Conservation (phyloP, 768 basidiomycete species). For the Hortiboletus campestris region DNA sequence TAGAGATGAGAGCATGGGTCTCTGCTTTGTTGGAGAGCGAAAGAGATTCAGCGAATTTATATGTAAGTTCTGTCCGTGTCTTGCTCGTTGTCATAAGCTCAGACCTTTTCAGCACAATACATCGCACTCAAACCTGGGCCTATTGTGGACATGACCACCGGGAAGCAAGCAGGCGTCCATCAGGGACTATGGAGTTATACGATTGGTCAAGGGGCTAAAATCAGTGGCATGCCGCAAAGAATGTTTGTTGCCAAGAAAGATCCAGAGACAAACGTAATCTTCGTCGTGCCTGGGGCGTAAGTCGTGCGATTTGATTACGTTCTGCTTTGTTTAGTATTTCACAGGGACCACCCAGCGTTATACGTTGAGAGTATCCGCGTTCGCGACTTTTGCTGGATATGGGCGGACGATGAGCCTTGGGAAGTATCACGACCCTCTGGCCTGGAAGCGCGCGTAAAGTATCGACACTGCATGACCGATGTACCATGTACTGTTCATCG, state of each 20-base stretch:
- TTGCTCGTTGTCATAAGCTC: background rate
- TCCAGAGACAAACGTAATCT: conserved; percentile 56
- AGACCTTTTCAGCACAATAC: conserved; percentile 61
- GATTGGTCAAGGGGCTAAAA: conserved; percentile 74
- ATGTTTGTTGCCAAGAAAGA: conserved; percentile 81
- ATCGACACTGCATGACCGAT: conserved; percentile 67
- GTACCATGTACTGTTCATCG: conserved; percentile 51
- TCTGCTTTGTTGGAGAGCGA: conserved; percentile 91
- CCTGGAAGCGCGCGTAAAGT: conserved; percentile 51
- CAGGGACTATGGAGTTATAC: conserved; percentile 82
- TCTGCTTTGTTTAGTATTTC: background rate
- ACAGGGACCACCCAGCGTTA: conserved; percentile 62
- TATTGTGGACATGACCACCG: conserved; percentile 58
- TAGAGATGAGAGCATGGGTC: conserved; percentile 85
- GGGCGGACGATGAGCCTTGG: conserved; percentile 55
- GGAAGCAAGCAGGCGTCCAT: conserved; percentile 58
- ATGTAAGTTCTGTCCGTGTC: conserved; percentile 41
- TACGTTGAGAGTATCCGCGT: conserved; percentile 41
- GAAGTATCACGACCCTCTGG: conserved; percentile 43
- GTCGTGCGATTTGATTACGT: conserved; percentile 14
- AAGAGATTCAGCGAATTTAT: conserved; percentile 70
- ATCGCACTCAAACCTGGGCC: conserved; percentile 66
- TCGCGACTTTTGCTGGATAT: conserved; percentile 73
- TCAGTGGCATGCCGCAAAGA: conserved; percentile 57
- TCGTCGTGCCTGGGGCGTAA: conserved; percentile 73